phyloP scores from a whole-genome alignment of 1,139 yeast genomes.

The Yamadazyma triangularis region DNA sequence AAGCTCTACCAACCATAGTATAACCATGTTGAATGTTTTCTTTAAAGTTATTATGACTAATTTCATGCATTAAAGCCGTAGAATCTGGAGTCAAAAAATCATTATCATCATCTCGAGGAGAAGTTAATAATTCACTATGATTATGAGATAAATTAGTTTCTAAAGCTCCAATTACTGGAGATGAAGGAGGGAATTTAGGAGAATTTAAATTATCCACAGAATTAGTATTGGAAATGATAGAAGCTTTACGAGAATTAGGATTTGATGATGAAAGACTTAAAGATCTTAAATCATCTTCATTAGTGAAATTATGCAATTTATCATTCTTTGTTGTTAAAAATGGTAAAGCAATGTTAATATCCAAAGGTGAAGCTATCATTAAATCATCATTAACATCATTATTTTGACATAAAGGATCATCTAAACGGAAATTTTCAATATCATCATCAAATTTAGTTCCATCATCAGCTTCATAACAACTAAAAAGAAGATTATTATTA shows the following conservation, averaged over 20 bases:
- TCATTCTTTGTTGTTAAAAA: conserved; percentile 41
- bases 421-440: conserved; percentile 11
- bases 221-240: conserved; percentile 12
- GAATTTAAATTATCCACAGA: conserved; percentile 4
- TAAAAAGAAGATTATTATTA: conserved; percentile 56
- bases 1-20: conserved; percentile 33
- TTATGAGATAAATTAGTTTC: conserved; percentile 37
- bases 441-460: conserved; percentile 9
- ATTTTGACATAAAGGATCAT: conserved; percentile 3
- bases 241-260: conserved; percentile 21
- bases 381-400: conserved; percentile 4
- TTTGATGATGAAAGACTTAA: conserved; percentile 7
- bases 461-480: conserved; percentile 42
- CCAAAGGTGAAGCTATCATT: conserved; percentile 43
- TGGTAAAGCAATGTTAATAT: conserved; percentile 43
- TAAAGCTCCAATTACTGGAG: conserved; percentile 39
- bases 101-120: conserved; percentile 12
- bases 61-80: conserved; percentile 26
- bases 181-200: conserved; percentile 20
- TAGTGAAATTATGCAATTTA: conserved; percentile 23
- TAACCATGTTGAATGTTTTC: conserved; percentile 36
- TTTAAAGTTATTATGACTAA: conserved; percentile 16
- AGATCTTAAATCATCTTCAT: conserved; percentile 17
- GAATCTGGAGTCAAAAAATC: conserved; percentile 27
- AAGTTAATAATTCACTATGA: conserved; percentile 14